phyloP scores from a whole-genome alignment of 1,139 yeast genomes.

The Magnusiomyces ingens region DNA sequence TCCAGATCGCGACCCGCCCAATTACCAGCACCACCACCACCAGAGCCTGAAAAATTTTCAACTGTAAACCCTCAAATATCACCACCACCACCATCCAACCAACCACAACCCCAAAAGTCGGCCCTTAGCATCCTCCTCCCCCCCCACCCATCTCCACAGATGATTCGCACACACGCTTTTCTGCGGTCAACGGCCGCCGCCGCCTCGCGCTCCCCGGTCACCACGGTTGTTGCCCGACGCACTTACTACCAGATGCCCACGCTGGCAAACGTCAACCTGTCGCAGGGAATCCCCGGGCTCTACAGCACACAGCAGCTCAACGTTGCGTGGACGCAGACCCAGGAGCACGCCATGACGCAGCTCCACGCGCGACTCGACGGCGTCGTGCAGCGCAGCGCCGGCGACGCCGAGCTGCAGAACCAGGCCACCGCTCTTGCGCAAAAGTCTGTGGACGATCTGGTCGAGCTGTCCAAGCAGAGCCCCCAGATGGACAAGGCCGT shows the following conservation, averaged over 20 bases:
- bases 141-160: too few species aligned
- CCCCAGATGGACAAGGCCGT: slow-evolving; percentile 20
- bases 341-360: slow-evolving; percentile 57
- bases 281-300: slow-evolving; percentile 63
- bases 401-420: slow-evolving; percentile 5
- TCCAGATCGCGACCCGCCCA: too few species aligned
- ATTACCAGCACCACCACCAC: too few species aligned
- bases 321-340: slow-evolving; percentile 78
- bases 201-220: not conserved
- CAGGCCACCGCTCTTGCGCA: not conserved
- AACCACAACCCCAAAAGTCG: too few species aligned
- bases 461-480: not conserved
- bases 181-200: too few species aligned
- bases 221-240: slow-evolving; percentile 2
- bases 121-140: too few species aligned
- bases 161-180: too few species aligned
- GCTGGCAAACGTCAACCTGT: slow-evolving; percentile 23
- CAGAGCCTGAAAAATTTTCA: not conserved
- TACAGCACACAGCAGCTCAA: slow-evolving; percentile 63
- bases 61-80: not conserved
- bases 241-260: slow-evolving; percentile 28
- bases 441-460: not conserved
- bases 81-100: too few species aligned
- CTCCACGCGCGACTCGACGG: slow-evolving; percentile 40
- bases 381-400: slow-evolving; percentile 17